phyloP scores from a whole-genome alignment of 352 stramenopile genomes.

The Elongisporangium senticosum region DNA sequence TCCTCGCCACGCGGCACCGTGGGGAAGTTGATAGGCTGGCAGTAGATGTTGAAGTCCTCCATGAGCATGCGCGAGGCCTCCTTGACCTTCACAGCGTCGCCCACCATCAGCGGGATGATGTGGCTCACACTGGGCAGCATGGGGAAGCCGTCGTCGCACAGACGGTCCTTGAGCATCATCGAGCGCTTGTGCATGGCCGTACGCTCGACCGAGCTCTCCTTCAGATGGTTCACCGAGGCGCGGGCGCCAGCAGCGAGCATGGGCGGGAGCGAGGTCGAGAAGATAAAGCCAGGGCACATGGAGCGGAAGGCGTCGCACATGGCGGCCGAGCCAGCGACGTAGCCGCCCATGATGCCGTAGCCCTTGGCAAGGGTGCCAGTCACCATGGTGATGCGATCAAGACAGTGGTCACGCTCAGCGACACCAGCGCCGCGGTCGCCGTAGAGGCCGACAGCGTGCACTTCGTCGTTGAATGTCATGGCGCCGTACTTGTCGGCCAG shows the following conservation, averaged over 20 bases:
- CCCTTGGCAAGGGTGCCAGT: slow-evolving; percentile 88
- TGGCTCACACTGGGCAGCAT: slow-evolving; percentile 84
- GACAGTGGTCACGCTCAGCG: slow-evolving; percentile 81
- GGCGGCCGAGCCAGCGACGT: slow-evolving; percentile 79
- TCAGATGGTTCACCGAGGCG: slow-evolving; percentile 78
- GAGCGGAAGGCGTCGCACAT: slow-evolving; percentile 87
- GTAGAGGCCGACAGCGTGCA: slow-evolving; percentile 87
- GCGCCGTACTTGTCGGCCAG: slow-evolving; percentile 88
- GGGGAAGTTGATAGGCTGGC: slow-evolving; percentile 91
- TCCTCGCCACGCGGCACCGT: slow-evolving; percentile 87
- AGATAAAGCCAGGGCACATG: slow-evolving; percentile 86
- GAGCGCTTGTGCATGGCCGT: slow-evolving; percentile 81
- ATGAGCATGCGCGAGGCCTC: slow-evolving; percentile 86
- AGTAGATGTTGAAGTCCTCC: slow-evolving; percentile 89
- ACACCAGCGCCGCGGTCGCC: slow-evolving; percentile 82
- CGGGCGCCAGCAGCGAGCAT: slow-evolving; percentile 78
- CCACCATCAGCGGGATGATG: slow-evolving; percentile 88
- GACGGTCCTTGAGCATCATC: slow-evolving; percentile 74
- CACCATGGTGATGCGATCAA: slow-evolving; percentile 87
- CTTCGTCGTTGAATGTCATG: slow-evolving; percentile 91
- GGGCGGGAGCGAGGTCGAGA: slow-evolving; percentile 87
- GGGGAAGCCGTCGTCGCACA: slow-evolving; percentile 81
- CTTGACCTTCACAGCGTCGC: slow-evolving; percentile 86
- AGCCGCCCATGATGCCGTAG: slow-evolving; percentile 89
- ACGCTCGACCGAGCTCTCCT: slow-evolving; percentile 80